Conservation (phyloP, 495 filamentous ascomycete species). For the Neurospora sp. region DNA sequence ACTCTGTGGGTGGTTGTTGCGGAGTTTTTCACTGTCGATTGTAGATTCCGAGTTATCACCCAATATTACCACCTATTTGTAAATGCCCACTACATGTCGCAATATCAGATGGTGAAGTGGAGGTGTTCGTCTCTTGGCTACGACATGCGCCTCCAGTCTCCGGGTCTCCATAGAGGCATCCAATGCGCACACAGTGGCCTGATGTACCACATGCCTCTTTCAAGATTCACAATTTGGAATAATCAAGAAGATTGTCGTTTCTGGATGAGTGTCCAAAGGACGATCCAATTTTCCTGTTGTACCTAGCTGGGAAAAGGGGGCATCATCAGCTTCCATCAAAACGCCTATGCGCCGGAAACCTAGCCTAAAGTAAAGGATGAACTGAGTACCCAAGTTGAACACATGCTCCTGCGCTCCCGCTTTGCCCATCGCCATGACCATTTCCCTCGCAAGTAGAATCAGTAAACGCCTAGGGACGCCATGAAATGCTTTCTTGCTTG, state of each 20-base stretch:
- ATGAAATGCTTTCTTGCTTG: not conserved
- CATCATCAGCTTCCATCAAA: not conserved
- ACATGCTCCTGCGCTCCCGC: not conserved
- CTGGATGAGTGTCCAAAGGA: not conserved
- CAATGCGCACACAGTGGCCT: not conserved
- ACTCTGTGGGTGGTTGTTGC: not conserved
- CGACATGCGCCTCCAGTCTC: not conserved
- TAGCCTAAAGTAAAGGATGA: not conserved
- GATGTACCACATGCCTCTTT: not conserved
- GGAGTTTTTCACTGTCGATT: not conserved
- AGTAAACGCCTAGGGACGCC: not conserved
- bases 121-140: not conserved
- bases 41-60: not conserved
- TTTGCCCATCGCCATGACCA: not conserved
- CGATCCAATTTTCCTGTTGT: not conserved
- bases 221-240: not conserved
- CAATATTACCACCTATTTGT: not conserved
- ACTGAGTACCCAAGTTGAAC: not conserved
- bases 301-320: not conserved
- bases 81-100: not conserved
- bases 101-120: not conserved
- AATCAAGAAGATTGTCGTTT: not conserved
- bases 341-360: slow-evolving; percentile 9
- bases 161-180: not conserved
- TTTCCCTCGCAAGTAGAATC: not conserved